A percentile compares a stretch with the other conserved stretches of the same genome.
Conservation (phyloP, 139 green algal genomes). For the Tetradesmus lagerheimii region DNA sequence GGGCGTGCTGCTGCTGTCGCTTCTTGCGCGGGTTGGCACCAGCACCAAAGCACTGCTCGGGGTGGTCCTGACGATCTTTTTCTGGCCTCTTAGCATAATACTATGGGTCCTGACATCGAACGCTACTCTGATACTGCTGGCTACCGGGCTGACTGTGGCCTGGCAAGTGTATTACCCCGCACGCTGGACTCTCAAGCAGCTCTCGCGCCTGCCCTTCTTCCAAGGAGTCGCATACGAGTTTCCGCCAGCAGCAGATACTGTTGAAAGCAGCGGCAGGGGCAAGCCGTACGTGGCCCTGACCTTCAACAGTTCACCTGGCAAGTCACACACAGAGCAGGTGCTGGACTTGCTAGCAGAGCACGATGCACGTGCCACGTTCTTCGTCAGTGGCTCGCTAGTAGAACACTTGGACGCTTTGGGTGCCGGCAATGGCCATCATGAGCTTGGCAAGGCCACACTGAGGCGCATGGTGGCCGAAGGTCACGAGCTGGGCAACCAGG, state of each 20-base stretch:
- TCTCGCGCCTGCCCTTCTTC: neutral
- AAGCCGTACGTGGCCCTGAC: conserved; percentile 37
- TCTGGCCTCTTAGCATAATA: neutral
- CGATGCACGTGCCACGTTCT: conserved; percentile 35
- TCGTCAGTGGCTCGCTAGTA: conserved; percentile 35
- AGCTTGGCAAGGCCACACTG: conserved; percentile 7
- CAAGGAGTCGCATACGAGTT: neutral
- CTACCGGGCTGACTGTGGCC: neutral
- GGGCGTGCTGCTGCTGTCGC: neutral
- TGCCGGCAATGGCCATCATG: neutral
- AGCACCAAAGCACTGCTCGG: neutral
- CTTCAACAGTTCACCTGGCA: conserved; percentile 12
- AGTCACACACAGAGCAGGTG: neutral
- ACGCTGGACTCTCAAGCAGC: neutral
- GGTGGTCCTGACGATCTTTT: neutral
- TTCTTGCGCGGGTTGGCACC: neutral
- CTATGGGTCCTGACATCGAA: neutral
- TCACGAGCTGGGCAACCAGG: conserved; percentile 41
- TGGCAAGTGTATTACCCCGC: conserved; percentile 26
- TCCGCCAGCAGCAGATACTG: neutral
- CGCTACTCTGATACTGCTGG: neutral
- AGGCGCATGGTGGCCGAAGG: conserved; percentile 11
- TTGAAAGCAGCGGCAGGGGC: neutral
- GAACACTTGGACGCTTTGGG: conserved; percentile 8
- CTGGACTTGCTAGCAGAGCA: conserved; percentile 2